Base-by-base conservation (phyloP, 352 stramenopile genomes). In the Globisporangium rhizosaccharum region DNA sequence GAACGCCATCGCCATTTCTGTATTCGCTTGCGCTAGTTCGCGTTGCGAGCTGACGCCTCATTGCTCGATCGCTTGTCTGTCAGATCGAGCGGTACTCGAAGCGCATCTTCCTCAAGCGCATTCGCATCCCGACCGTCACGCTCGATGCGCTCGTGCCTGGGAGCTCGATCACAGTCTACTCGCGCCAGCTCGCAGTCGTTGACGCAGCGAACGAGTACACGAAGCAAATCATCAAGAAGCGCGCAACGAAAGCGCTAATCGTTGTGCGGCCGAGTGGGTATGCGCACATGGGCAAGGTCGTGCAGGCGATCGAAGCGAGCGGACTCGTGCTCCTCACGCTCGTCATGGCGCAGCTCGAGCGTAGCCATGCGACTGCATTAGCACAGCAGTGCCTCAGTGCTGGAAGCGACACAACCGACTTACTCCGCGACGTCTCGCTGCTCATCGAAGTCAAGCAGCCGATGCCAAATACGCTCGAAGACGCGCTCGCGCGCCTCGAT, bases 51-150 rank as follows among this genome's bases (percentile, higher is more conserved):
- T 12, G 17, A 50, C 14, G 55, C 51, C 30, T n/a, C 20, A 30
- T 42, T 25, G 10, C 33, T 12, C 5, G 6, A 47, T 14, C 11
- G 15, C 9, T 49, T 1, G 12, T 15, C 12, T 12, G 45, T 3
- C 49, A 92, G 82, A 66, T 90, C 42, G 82, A 90, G 49, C 65
- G 76, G 9, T 69, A 84, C 30, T 78, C 75, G 20, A 79, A 72
- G 50, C 79, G 75, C 8, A 56, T 75, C 36, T 94, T 95, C 55
- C 75, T 95, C 50, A 92, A 91, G 67, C 79, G 81, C 25, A 94
- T 90, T 51, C 73, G 65, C 48, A 87, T 92, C 44, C 78, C 82
- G 18, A 83, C 74, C 9, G 63, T 96, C 18, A 84, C 66, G 15
- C 63, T 80, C 18, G 69, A 79, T 0, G 75, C 93, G 57, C 65